These are phyloP conservation scores for Lactarius hatsudake DNA, from an alignment of 768 basidiomycete species.

Conservation along the genomic window DNA sequence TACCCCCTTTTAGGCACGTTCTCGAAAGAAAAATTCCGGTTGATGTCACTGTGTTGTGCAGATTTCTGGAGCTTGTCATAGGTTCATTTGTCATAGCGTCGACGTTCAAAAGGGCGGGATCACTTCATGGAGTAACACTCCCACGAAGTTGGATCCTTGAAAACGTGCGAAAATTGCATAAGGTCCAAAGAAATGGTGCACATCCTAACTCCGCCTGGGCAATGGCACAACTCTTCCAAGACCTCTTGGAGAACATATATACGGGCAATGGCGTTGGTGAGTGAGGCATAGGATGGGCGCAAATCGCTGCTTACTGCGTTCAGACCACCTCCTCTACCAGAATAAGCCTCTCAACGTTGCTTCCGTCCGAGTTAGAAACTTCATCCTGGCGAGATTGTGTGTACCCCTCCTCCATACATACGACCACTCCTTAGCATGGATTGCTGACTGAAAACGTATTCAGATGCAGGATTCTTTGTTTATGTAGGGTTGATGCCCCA, in stretches of 20 bases:
- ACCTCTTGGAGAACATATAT: constrained; percentile 26
- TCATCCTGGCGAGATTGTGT: constrained; percentile 18
- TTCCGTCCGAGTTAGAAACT: neutral
- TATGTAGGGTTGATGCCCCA: constrained; percentile 5
- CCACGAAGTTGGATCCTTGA: constrained; percentile 29
- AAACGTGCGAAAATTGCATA: constrained; percentile 6
- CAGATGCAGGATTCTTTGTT: constrained; percentile 17
- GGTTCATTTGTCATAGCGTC: constrained; percentile 15
- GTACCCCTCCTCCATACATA: neutral
- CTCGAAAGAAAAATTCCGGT: constrained; percentile 8
- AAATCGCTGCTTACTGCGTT: neutral
- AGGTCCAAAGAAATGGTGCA: constrained; percentile 15
- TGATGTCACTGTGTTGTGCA: constrained; percentile 16
- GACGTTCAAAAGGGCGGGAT: neutral
- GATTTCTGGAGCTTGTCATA: constrained; percentile 18
- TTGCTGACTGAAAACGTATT: neutral
- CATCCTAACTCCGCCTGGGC: too few relatives aligned
- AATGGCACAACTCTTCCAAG: neutral
- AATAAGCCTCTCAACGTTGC: constrained; percentile 1
- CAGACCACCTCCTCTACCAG: constrained; percentile 12
- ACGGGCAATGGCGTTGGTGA: constrained; percentile 11
- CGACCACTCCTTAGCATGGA: neutral
- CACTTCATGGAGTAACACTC: constrained; percentile 11
- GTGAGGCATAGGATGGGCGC: neutral
- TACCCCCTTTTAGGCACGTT: constrained; percentile 10